A percentile compares a stretch with the other conserved stretches of the same genome.
phyloP scores from a whole-genome alignment of 768 basidiomycete genomes.

The Suillus decipiens region DNA sequence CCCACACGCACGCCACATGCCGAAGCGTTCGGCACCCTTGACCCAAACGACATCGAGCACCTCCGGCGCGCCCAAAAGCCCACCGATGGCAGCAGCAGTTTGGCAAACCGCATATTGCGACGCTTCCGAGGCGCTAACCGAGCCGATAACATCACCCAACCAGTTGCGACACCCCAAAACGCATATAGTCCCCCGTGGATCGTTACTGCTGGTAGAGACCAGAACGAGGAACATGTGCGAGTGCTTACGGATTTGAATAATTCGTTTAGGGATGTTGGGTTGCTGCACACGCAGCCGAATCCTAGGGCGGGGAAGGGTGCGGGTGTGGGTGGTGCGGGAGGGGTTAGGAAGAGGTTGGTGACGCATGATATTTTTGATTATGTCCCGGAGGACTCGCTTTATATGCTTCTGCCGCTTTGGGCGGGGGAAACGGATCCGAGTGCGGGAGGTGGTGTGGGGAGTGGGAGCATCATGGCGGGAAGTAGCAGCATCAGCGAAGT shows the following conservation, averaged over 20 bases:
- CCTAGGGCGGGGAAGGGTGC: slow-evolving; percentile 29
- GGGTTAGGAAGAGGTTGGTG: slow-evolving; percentile 22
- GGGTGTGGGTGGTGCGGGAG: neutral
- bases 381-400: slow-evolving; percentile 68
- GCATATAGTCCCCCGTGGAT: slow-evolving; percentile 61
- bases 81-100: slow-evolving; percentile 19
- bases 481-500: neutral
- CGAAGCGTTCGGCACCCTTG: slow-evolving; percentile 62
- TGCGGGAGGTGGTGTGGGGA: neutral
- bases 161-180: slow-evolving; percentile 29
- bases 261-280: slow-evolving; percentile 79
- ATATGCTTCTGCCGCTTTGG: slow-evolving; percentile 88
- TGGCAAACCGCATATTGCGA: slow-evolving; percentile 25
- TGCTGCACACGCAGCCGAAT: slow-evolving; percentile 58
- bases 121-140: slow-evolving; percentile 23
- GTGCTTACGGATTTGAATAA: slow-evolving; percentile 69
- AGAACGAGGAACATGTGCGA: slow-evolving; percentile 67
- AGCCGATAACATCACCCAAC: slow-evolving; percentile 25
- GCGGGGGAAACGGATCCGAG: slow-evolving; percentile 66
- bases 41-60: slow-evolving; percentile 53
- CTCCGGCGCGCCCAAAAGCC: slow-evolving; percentile 36
- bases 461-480: neutral
- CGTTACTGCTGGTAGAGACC: slow-evolving; percentile 58
- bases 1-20: slow-evolving; percentile 59
- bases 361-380: slow-evolving; percentile 52